phyloP scores from a whole-genome alignment of 2,329 filamentous ascomycete genomes.

The Coleophoma crateriformis region DNA sequence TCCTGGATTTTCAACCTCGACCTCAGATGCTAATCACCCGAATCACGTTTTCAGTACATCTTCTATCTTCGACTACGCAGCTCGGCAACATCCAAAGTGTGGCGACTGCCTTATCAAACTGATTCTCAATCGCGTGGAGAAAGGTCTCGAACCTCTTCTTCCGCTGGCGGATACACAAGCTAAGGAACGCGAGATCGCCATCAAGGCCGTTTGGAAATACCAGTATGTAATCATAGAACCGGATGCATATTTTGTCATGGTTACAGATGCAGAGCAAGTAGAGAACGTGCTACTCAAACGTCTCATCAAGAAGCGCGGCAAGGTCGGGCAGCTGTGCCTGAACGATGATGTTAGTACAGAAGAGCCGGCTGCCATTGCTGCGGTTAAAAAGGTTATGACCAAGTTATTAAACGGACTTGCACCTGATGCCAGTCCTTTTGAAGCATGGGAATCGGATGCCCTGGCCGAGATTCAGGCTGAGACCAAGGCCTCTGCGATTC shows the following conservation, averaged over 20 bases:
- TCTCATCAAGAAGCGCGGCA: conserved; percentile 26
- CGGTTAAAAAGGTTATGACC: conserved; percentile 28
- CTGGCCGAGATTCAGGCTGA: background rate
- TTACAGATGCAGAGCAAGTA: conserved; percentile 37
- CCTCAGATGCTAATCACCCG: conserved; percentile 26
- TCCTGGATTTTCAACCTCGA: conserved; percentile 32
- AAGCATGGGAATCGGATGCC: background rate
- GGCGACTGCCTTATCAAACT: conserved; percentile 37
- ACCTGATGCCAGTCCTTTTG: conserved; percentile 4
- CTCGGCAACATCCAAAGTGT: conserved; percentile 31
- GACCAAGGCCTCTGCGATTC: background rate
- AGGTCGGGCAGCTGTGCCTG: conserved; percentile 33
- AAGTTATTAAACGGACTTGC: conserved; percentile 28
- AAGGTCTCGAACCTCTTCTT: conserved; percentile 31
- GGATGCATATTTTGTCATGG: conserved; percentile 35
- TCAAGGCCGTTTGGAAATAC: conserved; percentile 34
- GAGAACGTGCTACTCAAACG: conserved; percentile 30
- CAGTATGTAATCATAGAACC: conserved; percentile 34
- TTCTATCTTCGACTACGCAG: conserved; percentile 31
- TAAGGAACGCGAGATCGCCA: conserved; percentile 26
- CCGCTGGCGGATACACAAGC: conserved; percentile 25
- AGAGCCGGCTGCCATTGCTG: conserved; percentile 26
- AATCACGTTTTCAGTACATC: conserved; percentile 33
- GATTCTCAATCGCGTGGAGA: conserved; percentile 27
- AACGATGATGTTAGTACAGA: conserved; percentile 37